Conservation (phyloP, 768 basidiomycete genomes). For the Boletus edulis region DNA sequence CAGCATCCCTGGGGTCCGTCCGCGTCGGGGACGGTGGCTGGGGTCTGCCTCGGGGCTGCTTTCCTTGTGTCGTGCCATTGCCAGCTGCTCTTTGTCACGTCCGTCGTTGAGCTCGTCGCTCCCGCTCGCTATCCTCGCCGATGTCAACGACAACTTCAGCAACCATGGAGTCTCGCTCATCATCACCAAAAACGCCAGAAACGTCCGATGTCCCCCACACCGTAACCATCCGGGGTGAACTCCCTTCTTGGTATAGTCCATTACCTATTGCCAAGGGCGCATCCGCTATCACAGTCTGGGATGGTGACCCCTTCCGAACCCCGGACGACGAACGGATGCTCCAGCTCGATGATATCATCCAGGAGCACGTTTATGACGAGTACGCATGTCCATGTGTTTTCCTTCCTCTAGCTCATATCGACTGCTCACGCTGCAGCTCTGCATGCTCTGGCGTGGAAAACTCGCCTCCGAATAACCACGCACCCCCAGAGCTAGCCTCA, state of each 20-base stretch:
- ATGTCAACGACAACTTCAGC: slow-evolving; percentile 60
- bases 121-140: slow-evolving; percentile 11
- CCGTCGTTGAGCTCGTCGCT: slow-evolving; percentile 5
- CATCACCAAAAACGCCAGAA: slow-evolving; percentile 71
- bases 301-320: slow-evolving; percentile 43
- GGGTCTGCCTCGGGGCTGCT: background rate
- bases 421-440: slow-evolving; percentile 11
- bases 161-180: slow-evolving; percentile 61
- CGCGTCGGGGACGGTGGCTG: background rate
- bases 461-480: slow-evolving; percentile 5
- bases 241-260: slow-evolving; percentile 58
- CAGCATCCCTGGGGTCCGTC: slow-evolving; percentile 17
- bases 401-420: background rate
- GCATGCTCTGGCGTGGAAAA: slow-evolving; percentile 21
- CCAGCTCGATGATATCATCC: slow-evolving; percentile 68
- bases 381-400: slow-evolving; percentile 36
- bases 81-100: background rate
- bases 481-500: slow-evolving; percentile 25
- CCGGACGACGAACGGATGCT: slow-evolving; percentile 56
- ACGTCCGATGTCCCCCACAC: slow-evolving; percentile 52
- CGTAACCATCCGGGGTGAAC: slow-evolving; percentile 47
- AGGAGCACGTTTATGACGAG: slow-evolving; percentile 76
- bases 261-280: slow-evolving; percentile 41
- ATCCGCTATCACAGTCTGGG: slow-evolving; percentile 42
- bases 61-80: background rate